Evolutionary conservation across 441 rosid species (phyloP), one percentile per base, ranked within the genome.

Genomic region (Erodium trifolium): DNA sequence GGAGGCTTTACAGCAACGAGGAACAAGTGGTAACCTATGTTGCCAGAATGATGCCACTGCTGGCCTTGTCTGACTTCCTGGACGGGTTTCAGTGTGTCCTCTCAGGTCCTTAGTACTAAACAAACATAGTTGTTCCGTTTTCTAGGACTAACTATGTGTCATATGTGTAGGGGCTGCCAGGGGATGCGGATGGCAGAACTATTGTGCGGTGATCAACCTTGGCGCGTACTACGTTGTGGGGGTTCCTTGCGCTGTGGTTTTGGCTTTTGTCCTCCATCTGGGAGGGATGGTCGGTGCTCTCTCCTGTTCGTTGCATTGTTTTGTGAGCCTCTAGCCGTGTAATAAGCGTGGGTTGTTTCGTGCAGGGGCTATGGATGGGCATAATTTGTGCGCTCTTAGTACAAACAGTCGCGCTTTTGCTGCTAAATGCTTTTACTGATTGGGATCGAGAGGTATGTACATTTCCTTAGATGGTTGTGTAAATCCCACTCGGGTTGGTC

Each of bases 1-100:
- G 85, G 67, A 75, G 72, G 62, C 72, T 80, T n/a, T 85, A 82
- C 70, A 81, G 86, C 76, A 77, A 79, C 27, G 86, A 85, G 71
- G 71, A 73, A 27, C 78, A 81, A 76, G 85, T 85, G 16, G 65
- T 72, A 34, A 31, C 68, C 41, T 82, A 81, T 2, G 79, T 85
- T 0, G 80, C 85, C n/a, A 75, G 35, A n/a, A 85, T 82, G 83
- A 78, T 82, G 78, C 85, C 77, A 2, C 47, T 82, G 27, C 77
- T 85, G 8, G 79, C 86, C 29, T 65, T 79, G 4, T 85, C 85
- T 0, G 75, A 82, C 70, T 75, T 85, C 74, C 41, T 85, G 65
- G 88, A 85, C 34, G 88, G 85, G 37, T 76, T 82, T 62, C 88
- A 82, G 31, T 82, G 85, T 14, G 79, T 81, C 43, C 85, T 85